A percentile compares a stretch with the other conserved stretches of the same genome.
These are phyloP conservation scores for Claviceps africana DNA, from an alignment of 2,329 filamentous ascomycete species.

Conservation along the genomic window DNA sequence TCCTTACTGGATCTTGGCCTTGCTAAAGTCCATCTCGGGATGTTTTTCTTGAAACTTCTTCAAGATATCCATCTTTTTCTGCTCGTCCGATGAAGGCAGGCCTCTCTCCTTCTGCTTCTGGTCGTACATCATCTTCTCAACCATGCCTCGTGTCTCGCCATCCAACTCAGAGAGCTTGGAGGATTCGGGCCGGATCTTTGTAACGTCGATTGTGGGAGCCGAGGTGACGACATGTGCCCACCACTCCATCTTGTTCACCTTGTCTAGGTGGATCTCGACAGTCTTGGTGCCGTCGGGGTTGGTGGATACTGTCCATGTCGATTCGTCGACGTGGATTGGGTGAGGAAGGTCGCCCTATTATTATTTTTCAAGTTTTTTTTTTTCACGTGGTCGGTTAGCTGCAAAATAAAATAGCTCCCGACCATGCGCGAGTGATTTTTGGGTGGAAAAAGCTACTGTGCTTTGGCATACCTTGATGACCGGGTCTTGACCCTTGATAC, in stretches of 20 bases:
- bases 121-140: conserved; percentile 99
- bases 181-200: conserved; percentile 87
- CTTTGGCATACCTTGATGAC: conserved; percentile 60
- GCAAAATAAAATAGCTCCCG: not conserved
- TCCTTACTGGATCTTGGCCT: conserved; percentile 47
- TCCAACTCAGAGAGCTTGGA: conserved; percentile 86
- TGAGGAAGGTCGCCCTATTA: conserved; percentile 71
- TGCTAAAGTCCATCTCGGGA: conserved; percentile 59
- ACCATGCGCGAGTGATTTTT: not conserved
- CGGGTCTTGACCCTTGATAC: conserved; percentile 75
- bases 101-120: conserved; percentile 93
- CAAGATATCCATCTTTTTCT: conserved; percentile 86
- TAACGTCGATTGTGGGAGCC: conserved; percentile 85
- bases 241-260: conserved; percentile 95
- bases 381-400: not conserved
- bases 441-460: not conserved
- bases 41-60: conserved; percentile 81
- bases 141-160: conserved; percentile 89
- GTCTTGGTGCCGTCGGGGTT: conserved; percentile 52
- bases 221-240: conserved; percentile 82
- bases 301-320: conserved; percentile 79
- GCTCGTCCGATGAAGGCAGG: conserved; percentile 78
- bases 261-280: conserved; percentile 80
- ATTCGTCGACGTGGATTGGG: conserved; percentile 68
- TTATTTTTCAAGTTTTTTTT: not conserved